Base-by-base conservation (phyloP, 805 yeast species). In the Candida nemodendra region DNA sequence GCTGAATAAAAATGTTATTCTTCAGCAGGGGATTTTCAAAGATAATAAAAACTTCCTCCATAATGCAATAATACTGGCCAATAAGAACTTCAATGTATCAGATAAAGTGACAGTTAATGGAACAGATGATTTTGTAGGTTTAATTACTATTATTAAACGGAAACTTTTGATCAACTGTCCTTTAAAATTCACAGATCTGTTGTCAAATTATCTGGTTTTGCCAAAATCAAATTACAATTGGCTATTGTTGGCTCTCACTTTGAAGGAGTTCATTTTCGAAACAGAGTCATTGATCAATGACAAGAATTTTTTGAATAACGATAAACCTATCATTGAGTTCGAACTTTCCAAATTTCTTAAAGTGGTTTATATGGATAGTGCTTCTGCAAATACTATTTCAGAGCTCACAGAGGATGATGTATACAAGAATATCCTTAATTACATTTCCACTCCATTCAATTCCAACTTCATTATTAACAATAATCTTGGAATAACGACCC, bases 131-230 rank as follows among this genome's bases (percentile, higher is more conserved):
- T 50, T 52, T 45, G 42, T 44, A 34, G 54, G 64, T 35, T 46
- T 73, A 25, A 62, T 72, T 34, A 61, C 65, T 31, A 54, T 76
- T 17, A 62, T 72, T 36, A 76, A 75, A 47, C 67, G 76, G 42
- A 70, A 69, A 40, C 49, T 76, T 17, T 52, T 76, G n/a, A 59
- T 75, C 34, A 72, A 68, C 39, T 71, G 78, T 36, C 79, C 81
- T 1, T 50, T 66, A 17, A 71, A 69, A 29, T 71, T 72, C 40
- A 54, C 61, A 5, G 80, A 76, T 44, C 57, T 77, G 38, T 58
- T 78, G 13, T 62, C 69, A 18, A 70, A 68, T 40, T 76, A 77
- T 45, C 55, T 74, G 5, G 63, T 70, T 32, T 47, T 71, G 12
- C 76, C 73, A 4, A 49, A 59, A 7, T 52, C 62, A 21, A 53